Conservation (phyloP, 2,329 filamentous ascomycete species). For the Epichloe festucae region DNA sequence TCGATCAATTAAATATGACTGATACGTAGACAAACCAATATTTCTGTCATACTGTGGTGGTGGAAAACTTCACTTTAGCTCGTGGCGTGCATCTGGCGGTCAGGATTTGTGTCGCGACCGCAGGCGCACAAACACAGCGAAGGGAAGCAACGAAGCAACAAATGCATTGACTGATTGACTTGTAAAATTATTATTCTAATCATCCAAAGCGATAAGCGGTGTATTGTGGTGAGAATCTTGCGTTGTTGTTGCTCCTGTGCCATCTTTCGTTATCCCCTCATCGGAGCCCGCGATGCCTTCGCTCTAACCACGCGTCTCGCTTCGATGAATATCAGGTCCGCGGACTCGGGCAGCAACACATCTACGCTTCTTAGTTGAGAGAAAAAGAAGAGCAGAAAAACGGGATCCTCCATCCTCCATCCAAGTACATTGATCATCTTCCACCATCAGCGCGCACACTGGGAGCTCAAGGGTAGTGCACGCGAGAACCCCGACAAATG, state of each 20-base stretch:
- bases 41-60: not conserved
- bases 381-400: too few species aligned
- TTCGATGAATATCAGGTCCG: not conserved
- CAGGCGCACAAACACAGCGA: not conserved
- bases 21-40: not conserved
- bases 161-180: too few species aligned
- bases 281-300: slow-evolving; percentile 4
- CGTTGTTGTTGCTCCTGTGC: not conserved
- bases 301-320: not conserved
- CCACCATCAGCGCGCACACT: not conserved
- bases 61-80: not conserved
- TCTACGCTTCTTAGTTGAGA: too few species aligned
- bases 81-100: not conserved
- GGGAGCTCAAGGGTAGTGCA: not conserved
- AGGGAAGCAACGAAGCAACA: too few species aligned
- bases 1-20: not conserved
- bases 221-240: not conserved
- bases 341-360: not conserved
- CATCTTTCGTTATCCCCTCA: not conserved
- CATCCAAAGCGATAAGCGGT: not conserved
- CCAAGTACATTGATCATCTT: not conserved
- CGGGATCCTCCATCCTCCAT: too few species aligned
- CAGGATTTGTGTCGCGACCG: not conserved
- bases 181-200: too few species aligned
- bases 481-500: not conserved